These are phyloP conservation scores for Coelastrella sp. DNA, from an alignment of 139 green algal species.

Conservation along the genomic window DNA sequence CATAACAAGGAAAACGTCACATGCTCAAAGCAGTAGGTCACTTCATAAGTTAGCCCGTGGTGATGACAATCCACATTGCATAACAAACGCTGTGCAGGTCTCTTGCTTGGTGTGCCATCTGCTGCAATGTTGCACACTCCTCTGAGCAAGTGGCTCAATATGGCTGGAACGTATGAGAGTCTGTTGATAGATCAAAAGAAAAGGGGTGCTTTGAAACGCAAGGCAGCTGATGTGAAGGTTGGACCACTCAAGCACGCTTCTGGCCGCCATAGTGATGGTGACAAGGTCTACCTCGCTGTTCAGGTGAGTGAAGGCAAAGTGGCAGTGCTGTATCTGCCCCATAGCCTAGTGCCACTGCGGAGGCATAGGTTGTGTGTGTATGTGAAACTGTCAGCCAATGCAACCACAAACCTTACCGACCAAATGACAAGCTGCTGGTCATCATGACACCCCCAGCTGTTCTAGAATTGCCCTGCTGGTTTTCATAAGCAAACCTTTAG, in stretches of 20 bases:
- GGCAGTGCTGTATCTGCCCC: neutral
- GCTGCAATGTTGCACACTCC: conserved; percentile 11
- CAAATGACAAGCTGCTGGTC: too few relatives aligned
- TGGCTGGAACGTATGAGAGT: conserved; percentile 27
- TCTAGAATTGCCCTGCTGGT: too few relatives aligned
- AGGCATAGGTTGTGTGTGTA: too few relatives aligned
- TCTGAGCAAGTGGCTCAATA: conserved; percentile 33
- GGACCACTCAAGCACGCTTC: conserved; percentile 20
- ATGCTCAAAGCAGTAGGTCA: neutral
- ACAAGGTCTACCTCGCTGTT: neutral
- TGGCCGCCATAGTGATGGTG: conserved; percentile 12
- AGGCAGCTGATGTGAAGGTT: conserved; percentile 28
- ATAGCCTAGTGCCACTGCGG: too few relatives aligned
- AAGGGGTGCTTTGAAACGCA: conserved; percentile 22
- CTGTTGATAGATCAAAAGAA: conserved; percentile 43
- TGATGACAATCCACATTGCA: too few relatives aligned
- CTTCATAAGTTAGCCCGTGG: too few relatives aligned
- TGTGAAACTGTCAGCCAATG: neutral
- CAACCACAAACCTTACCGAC: too few relatives aligned
- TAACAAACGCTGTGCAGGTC: too few relatives aligned
- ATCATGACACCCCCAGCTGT: too few relatives aligned
- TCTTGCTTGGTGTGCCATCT: conserved; percentile 5
- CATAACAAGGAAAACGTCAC: neutral
- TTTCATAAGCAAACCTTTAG: too few relatives aligned
- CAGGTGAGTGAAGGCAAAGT: conserved; percentile 31